A percentile compares a stretch with the other conserved stretches of the same genome.
Evolutionary conservation across 2,329 filamentous ascomycete species (phyloP).

Genomic region (Taxawa tesnikishii): DNA sequence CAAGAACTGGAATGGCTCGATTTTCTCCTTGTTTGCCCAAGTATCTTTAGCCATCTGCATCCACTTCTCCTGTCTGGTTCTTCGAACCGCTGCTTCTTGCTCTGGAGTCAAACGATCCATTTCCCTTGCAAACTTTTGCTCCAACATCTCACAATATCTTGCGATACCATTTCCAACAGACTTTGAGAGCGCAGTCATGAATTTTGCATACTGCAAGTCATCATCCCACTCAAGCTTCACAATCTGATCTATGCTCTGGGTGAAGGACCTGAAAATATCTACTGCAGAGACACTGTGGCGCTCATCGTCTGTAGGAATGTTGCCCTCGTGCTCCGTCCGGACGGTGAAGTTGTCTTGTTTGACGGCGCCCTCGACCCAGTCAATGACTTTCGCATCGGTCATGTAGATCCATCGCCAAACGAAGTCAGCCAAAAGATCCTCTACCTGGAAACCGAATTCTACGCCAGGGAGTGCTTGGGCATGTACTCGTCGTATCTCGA

Average conservation of each 20-base stretch:
- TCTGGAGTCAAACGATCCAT: conserved; percentile 88
- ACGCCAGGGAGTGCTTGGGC: conserved; percentile 56
- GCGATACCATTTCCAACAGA: conserved; percentile 72
- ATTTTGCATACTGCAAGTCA: conserved; percentile 84
- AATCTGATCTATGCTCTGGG: conserved; percentile 79
- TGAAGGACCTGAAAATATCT: conserved; percentile 89
- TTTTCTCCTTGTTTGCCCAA: conserved; percentile 81
- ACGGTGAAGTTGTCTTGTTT: conserved; percentile 81
- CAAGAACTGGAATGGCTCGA: conserved; percentile 94
- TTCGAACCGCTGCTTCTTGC: conserved; percentile 64
- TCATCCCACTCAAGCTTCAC: conserved; percentile 84
- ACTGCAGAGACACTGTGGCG: conserved; percentile 88
- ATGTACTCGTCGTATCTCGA: conserved; percentile 74
- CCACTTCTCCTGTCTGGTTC: conserved; percentile 83
- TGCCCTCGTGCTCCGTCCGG: conserved; percentile 38
- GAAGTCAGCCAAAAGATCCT: conserved; percentile 75
- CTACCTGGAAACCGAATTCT: conserved; percentile 77
- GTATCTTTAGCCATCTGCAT: conserved; percentile 89
- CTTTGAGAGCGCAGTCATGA: conserved; percentile 88
- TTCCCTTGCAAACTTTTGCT: conserved; percentile 73
- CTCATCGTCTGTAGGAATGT: conserved; percentile 59
- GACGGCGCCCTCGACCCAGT: conserved; percentile 81
- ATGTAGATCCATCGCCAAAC: conserved; percentile 90
- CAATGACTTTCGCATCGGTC: conserved; percentile 66
- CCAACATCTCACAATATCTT: conserved; percentile 82